phyloP scores from a whole-genome alignment of 768 basidiomycete species.

The Lyophyllum atratum region DNA sequence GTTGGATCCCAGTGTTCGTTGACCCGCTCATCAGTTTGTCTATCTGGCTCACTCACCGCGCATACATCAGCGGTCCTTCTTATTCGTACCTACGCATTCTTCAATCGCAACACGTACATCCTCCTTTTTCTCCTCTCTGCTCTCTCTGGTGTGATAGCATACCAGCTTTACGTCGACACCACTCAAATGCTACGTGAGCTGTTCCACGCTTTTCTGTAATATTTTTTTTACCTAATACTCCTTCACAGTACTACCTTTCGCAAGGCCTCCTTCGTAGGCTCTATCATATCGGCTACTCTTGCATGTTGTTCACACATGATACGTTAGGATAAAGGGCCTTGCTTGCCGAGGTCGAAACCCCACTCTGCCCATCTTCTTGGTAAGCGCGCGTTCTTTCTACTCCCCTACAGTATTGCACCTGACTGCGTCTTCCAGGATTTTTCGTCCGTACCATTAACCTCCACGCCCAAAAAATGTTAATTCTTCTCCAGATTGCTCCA shows the following conservation, averaged over 20 bases:
- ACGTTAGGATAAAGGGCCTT: constrained; percentile 60
- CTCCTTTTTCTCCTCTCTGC: constrained; percentile 65
- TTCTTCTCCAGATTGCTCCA: constrained; percentile 65
- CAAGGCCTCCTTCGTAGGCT: constrained; percentile 56
- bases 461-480: constrained; percentile 2
- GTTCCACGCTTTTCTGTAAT: constrained; percentile 2
- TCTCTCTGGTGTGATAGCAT: constrained; percentile 73
- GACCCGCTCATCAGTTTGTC: constrained; percentile 4
- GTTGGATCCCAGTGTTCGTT: constrained; percentile 74
- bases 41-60: constrained; percentile 13
- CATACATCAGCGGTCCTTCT: constrained; percentile 64
- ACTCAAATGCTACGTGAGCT: constrained; percentile 74
- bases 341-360: constrained; percentile 80
- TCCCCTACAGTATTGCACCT: constrained; percentile 6
- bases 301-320: background rate
- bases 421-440: constrained; percentile 41
- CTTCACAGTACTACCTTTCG: constrained; percentile 60
- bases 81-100: constrained; percentile 85
- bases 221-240: constrained; percentile 2
- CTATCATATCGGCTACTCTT: background rate
- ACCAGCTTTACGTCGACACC: constrained; percentile 79
- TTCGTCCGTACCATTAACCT: constrained; percentile 45
- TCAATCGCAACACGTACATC: constrained; percentile 74
- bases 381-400: constrained; percentile 29
- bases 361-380: constrained; percentile 83